Base-by-base conservation (phyloP, 31 red algal species). In the Odonthalia washingtoniensis region DNA sequence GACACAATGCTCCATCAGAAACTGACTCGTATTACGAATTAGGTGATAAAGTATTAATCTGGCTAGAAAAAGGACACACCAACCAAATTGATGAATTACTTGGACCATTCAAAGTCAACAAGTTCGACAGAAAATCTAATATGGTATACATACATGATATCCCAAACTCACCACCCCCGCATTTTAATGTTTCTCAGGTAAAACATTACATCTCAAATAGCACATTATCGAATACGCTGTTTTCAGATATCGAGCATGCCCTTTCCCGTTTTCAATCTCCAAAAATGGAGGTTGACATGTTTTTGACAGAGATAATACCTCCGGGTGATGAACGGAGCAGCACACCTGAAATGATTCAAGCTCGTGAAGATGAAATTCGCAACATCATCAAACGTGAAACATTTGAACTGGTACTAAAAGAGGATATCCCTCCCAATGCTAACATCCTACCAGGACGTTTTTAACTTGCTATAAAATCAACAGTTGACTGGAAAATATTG, bases 1-100 rank as follows among this genome's bases (percentile, higher is more conserved):
- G n/a, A 69, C 74, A 88, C 46, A 49, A 40, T 9, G 40, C 41
- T 2, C 41, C 41, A 5, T 0, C 1, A 1, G 75, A 40, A 72
- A 37, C 64, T 4, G 74, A 88, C 34, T 0, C 16, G n/a, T 17
- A 34, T 24, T 57, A 72, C 33, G 0, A 77, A 18, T 30, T 5
- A 0, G 72, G 46, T 30, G 67, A 86, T 37, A 62, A 46, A 60
- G 83, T 76, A 1, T 53, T 86, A 16, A 40, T 70, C 5, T 80
- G 75, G 74, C 52, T 60, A 41, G 74, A 80, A 62, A 88, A 88
- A 17, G 16, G 53, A 28, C 53, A 80, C 2, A 28, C 69, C 2
- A 79, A 28, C 60, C 85, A 75, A 3, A 88, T 79, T 36, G 85
- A 75, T n/a, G 85, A 88, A 45, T 88, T 43, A 62, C 21, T 89